Evolutionary conservation across 495 filamentous ascomycete genomes (phyloP).

Genomic region (Penicillium diatomitis): DNA sequence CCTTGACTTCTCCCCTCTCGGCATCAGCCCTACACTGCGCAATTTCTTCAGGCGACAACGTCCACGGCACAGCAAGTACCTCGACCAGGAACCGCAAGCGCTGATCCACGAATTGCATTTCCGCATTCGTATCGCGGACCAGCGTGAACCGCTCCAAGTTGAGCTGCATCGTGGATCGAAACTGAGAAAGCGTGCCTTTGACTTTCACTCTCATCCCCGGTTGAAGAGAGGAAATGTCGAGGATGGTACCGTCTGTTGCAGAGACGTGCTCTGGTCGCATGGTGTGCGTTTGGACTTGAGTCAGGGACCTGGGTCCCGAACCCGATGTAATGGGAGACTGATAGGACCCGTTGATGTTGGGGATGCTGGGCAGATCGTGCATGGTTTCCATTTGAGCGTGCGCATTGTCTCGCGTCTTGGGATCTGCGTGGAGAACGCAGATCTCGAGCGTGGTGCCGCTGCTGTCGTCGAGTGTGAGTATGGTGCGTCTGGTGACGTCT

Average conservation of each 20-base stretch:
- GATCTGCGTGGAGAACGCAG: conserved; percentile 18
- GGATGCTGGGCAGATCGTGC: not conserved
- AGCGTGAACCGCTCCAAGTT: conserved; percentile 55
- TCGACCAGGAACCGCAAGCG: conserved; percentile 51
- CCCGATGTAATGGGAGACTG: too few relatives aligned
- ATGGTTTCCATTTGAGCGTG: not conserved
- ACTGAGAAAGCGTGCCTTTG: conserved; percentile 62
- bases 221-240: conserved; percentile 43
- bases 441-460: conserved; percentile 69
- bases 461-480: conserved; percentile 77
- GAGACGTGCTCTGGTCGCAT: conserved; percentile 13
- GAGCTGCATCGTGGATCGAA: conserved; percentile 56
- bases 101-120: conserved; percentile 70
- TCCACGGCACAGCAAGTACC: conserved; percentile 62
- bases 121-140: conserved; percentile 57
- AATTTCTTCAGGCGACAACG: conserved; percentile 45
- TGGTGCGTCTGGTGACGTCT: conserved; percentile 46
- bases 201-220: conserved; percentile 65
- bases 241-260: conserved; percentile 18
- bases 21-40: conserved; percentile 43
- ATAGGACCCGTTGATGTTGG: not conserved
- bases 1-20: conserved; percentile 31
- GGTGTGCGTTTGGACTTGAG: not conserved
- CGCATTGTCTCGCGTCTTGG: conserved; percentile 1
- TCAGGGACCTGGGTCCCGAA: not conserved